Evolutionary conservation across 2,329 filamentous ascomycete genomes (phyloP), one percentile per base, ranked within the genome.

Genomic region (Anthostomella pinea): DNA sequence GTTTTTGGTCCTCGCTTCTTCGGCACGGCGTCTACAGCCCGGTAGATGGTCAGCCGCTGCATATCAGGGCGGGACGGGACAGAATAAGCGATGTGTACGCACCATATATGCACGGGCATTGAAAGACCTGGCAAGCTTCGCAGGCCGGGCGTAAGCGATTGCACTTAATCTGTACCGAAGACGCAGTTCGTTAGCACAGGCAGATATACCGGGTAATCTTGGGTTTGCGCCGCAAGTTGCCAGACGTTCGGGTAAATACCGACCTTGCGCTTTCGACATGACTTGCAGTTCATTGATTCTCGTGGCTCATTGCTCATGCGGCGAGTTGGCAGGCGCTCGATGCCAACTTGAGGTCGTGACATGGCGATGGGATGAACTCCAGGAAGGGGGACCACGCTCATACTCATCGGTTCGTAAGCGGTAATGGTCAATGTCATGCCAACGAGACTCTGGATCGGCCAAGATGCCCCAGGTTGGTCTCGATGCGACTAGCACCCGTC

Each of bases 201-300:
- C 35, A 20, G 29, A 30, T 13, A 33, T 17, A 23, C 29, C 32
- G 35, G 36, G 21, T 33, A 20, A 25, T 27, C 27, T 34, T 24
- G 19, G 24, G 30, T 33, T 17, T 28, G 11, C 16, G 30, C 32
- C 15, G 28, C 33, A 8, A 25, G 27, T 35, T 30, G 35, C 27
- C 21, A 26, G 33, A 10, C 11, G 19, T 8, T 16, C 19, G 19
- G 30, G 48, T 25, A 27, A 53, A 38, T 35, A 54, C 68, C 30
- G 64, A 91, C 87, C 83, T 95, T 95, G 68, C 88, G 77, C 66
- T 94, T 94, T 52, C 88, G 79, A 70, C 88, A 95, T 38, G 87
- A 93, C 65, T 95, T 94, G 79, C 88, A 95, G 63, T 95, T 95
- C 88, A 95, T 95, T 21, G 85, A 86, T 70, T 94, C 88, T 36